phyloP scores from a whole-genome alignment of 2,329 filamentous ascomycete species.

The Fusarium sp. region DNA sequence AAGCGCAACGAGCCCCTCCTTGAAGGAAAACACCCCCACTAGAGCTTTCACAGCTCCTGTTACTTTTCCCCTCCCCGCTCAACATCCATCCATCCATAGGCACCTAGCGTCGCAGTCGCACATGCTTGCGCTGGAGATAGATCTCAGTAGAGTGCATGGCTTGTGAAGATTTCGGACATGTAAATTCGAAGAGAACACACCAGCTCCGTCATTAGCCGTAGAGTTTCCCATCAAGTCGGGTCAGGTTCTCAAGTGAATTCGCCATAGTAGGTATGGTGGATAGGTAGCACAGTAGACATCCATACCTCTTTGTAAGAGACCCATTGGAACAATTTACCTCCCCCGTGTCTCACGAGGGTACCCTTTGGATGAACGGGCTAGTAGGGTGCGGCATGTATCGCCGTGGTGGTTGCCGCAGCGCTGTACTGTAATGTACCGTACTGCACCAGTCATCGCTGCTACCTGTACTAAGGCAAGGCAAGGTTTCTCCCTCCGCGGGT shows the following conservation, averaged over 20 bases:
- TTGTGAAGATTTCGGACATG: conserved; percentile 36
- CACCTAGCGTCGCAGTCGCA: conserved; percentile 19
- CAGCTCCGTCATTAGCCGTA: conserved; percentile 13
- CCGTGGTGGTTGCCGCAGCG: conserved; percentile 27
- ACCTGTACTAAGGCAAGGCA: background rate
- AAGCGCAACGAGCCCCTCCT: conserved; percentile 25
- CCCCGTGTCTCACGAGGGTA: conserved; percentile 21
- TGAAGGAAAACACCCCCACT: conserved; percentile 24
- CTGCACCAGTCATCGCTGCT: conserved; percentile 18
- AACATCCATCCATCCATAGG: conserved; percentile 2
- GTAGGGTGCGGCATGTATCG: conserved; percentile 23
- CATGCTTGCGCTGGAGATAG: conserved; percentile 25
- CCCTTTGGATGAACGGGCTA: background rate
- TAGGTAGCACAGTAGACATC: background rate
- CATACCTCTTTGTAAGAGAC: conserved; percentile 6
- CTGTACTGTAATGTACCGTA: background rate
- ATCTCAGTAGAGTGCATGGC: conserved; percentile 1
- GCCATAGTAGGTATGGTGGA: background rate
- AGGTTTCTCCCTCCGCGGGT: conserved; percentile 9
- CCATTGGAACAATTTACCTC: conserved; percentile 6
- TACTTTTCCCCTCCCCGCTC: conserved; percentile 36
- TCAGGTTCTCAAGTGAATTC: conserved; percentile 6
- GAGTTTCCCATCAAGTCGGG: conserved; percentile 20
- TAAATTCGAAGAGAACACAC: conserved; percentile 16
- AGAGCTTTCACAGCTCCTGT: conserved; percentile 31